A percentile compares a stretch with the other conserved stretches of the same genome.
Evolutionary conservation across 2,329 filamentous ascomycete species (phyloP).

Genomic region (Xylariaceae sp.): DNA sequence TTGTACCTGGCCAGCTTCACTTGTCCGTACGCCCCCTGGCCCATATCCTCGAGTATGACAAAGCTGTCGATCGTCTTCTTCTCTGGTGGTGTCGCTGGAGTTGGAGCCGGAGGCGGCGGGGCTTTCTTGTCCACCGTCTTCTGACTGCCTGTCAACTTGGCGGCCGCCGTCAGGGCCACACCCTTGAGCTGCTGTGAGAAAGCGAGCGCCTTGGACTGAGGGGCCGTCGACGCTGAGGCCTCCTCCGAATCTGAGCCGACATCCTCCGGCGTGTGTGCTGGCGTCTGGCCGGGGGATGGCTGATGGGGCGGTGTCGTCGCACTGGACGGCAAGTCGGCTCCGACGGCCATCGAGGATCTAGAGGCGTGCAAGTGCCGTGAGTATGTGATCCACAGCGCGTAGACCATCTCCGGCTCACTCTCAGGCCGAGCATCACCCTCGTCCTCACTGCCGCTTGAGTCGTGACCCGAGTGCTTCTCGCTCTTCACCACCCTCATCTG

Average conservation of each 20-base stretch:
- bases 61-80: constrained; percentile 91
- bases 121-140: constrained; percentile 18
- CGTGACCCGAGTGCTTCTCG: constrained; percentile 51
- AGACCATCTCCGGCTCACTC: constrained; percentile 69
- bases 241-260: constrained; percentile 48
- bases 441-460: constrained; percentile 22
- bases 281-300: constrained; percentile 67
- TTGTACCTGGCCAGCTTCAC: constrained; percentile 91
- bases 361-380: constrained; percentile 85
- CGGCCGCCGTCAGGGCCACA: constrained; percentile 46
- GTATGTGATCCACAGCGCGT: constrained; percentile 95
- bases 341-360: too few species aligned
- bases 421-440: constrained; percentile 38
- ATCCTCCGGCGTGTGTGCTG: constrained; percentile 48
- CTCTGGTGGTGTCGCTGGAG: constrained; percentile 30
- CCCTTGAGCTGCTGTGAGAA: constrained; percentile 51
- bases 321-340: too few species aligned
- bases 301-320: constrained; percentile 67
- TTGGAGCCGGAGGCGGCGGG: constrained; percentile 19
- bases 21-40: constrained; percentile 93
- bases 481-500: constrained; percentile 96
- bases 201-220: constrained; percentile 34
- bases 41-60: constrained; percentile 93
- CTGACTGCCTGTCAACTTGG: constrained; percentile 38
- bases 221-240: constrained; percentile 27